Conservation (phyloP, 768 basidiomycete species). For the Tricholoma furcatifolium region DNA sequence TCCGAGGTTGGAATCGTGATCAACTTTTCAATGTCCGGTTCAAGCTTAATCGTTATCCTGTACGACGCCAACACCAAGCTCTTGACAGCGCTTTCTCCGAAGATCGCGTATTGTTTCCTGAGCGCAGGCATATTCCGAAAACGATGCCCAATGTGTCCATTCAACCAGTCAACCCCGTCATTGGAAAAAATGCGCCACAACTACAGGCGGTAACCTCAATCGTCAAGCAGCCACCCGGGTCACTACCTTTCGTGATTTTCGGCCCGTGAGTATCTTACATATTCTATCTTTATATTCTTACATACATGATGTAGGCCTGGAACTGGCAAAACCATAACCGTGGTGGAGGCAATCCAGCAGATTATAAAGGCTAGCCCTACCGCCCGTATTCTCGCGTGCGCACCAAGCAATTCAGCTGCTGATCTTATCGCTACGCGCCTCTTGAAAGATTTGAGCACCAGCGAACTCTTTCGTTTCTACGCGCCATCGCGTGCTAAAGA, state of each 20-base stretch:
- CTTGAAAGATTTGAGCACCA: constrained; percentile 19
- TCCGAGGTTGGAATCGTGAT: constrained; percentile 32
- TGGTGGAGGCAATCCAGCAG: constrained; percentile 59
- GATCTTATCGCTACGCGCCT: constrained; percentile 56
- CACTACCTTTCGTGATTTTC: constrained; percentile 57
- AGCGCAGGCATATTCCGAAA: constrained; percentile 23
- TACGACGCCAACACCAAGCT: constrained; percentile 61
- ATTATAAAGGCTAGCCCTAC: constrained; percentile 36
- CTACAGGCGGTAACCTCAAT: constrained; percentile 49
- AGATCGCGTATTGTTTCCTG: constrained; percentile 52
- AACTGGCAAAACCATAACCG: constrained; percentile 67
- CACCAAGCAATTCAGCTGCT: constrained; percentile 66
- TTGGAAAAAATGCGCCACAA: constrained; percentile 47
- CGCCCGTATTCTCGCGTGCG: constrained; percentile 54
- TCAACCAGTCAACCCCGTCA: constrained; percentile 38
- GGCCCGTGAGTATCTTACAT: constrained; percentile 49
- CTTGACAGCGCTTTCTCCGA: constrained; percentile 43
- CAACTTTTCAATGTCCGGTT: constrained; percentile 52
- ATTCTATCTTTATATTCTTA: background rate
- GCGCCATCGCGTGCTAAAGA: constrained; percentile 47
- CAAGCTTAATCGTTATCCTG: constrained; percentile 53
- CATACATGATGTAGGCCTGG: constrained; percentile 42
- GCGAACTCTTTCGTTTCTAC: constrained; percentile 54
- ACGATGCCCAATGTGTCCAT: constrained; percentile 13
- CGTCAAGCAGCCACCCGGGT: constrained; percentile 39